Evolutionary conservation across 2,329 filamentous ascomycete species (phyloP).

Genomic region (Ilyonectria destructans): DNA sequence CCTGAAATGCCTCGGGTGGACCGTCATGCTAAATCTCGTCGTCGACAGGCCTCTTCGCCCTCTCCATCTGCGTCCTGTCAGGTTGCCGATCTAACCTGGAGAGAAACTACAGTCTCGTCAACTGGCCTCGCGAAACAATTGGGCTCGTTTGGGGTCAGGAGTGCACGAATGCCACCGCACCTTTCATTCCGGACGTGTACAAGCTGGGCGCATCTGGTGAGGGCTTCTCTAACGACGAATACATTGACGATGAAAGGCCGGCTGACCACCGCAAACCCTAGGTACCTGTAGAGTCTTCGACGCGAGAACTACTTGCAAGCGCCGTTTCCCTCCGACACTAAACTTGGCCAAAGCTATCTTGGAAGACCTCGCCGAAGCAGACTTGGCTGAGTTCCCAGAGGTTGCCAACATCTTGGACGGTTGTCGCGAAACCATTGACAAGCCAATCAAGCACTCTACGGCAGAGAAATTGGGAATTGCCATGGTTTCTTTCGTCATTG

Average conservation of each 20-base stretch:
- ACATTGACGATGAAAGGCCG: not conserved
- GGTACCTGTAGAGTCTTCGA: slow-evolving; percentile 35
- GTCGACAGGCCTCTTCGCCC: slow-evolving; percentile 17
- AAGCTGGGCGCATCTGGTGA: slow-evolving; percentile 39
- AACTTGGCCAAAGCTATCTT: slow-evolving; percentile 39
- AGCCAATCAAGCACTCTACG: slow-evolving; percentile 24
- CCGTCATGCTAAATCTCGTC: no score
- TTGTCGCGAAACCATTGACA: slow-evolving; percentile 33
- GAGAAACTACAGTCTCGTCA: slow-evolving; percentile 38
- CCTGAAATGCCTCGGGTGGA: no score
- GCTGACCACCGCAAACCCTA: not conserved
- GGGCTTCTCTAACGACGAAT: accelerated
- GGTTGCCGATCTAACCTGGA: slow-evolving; percentile 37
- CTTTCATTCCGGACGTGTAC: slow-evolving; percentile 36
- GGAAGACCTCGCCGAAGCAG: slow-evolving; percentile 27
- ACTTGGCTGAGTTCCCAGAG: slow-evolving; percentile 1
- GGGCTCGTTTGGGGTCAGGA: slow-evolving; percentile 36
- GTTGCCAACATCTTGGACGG: slow-evolving; percentile 9
- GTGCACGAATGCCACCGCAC: slow-evolving; percentile 29
- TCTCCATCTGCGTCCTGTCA: slow-evolving; percentile 38
- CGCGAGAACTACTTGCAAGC: slow-evolving; percentile 27
- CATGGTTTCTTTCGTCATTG: slow-evolving; percentile 36
- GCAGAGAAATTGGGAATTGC: slow-evolving; percentile 30
- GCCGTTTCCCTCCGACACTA: slow-evolving; percentile 36
- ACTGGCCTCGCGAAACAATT: slow-evolving; percentile 40